phyloP scores from a whole-genome alignment of 1,284 basidiomycete genomes.

The Tausonia pullulans region DNA sequence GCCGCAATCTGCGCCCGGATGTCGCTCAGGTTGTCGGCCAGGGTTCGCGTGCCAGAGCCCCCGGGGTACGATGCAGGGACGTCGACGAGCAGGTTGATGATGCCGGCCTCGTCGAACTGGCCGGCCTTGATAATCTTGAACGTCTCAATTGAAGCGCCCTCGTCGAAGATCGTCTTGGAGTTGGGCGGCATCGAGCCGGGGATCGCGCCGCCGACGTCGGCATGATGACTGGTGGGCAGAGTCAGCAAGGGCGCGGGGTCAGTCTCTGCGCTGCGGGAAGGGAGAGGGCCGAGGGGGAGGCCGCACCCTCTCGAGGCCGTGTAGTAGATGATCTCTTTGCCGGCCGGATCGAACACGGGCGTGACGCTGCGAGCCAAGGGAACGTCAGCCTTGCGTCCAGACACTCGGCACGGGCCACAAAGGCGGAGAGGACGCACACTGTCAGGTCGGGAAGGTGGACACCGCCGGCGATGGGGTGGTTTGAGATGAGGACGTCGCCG shows the following conservation, averaged over 20 bases:
- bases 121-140: conserved; percentile 87
- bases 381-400: too few species aligned
- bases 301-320: conserved; percentile 23
- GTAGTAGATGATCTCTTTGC: conserved; percentile 28
- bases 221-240: conserved; percentile 19
- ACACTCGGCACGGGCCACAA: too few species aligned
- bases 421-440: conserved; percentile 10
- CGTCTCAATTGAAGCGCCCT: conserved; percentile 44
- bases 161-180: not conserved
- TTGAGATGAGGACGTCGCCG: not conserved
- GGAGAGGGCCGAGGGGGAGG: too few species aligned
- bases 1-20: conserved; percentile 59
- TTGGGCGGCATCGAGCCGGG: not conserved
- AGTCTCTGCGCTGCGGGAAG: too few species aligned
- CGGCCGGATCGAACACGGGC: conserved; percentile 24
- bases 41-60: conserved; percentile 70
- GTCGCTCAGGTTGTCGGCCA: conserved; percentile 82
- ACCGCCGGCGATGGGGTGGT: conserved; percentile 14
- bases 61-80: conserved; percentile 68
- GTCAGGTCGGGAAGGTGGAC: conserved; percentile 29
- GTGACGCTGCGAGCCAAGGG: conserved; percentile 18
- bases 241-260: too few species aligned
- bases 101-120: conserved; percentile 61
- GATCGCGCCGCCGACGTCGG: conserved; percentile 10
- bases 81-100: conserved; percentile 68